phyloP scores from a whole-genome alignment of 2,329 filamentous ascomycete genomes.

The Clarireedia sp. region DNA sequence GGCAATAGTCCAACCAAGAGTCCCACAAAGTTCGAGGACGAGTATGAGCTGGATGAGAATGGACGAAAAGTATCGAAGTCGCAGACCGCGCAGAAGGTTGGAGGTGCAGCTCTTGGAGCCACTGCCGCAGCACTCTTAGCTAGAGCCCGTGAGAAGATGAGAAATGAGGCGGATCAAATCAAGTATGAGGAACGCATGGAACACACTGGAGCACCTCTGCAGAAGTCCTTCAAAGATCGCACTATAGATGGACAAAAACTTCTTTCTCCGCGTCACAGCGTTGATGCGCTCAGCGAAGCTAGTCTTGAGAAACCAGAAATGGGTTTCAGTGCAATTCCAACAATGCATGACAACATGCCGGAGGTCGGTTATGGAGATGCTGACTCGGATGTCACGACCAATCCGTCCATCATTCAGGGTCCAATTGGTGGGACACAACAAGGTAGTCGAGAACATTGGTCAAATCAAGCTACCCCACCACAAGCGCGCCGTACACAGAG shows the following conservation, averaged over 20 bases:
- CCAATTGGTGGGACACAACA: constrained; percentile 44
- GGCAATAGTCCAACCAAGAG: constrained; percentile 39
- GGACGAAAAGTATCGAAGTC: constrained; percentile 28
- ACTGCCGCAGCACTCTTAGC: constrained; percentile 23
- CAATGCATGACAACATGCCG: constrained; percentile 62
- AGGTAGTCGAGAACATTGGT: constrained; percentile 40
- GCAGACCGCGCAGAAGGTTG: constrained; percentile 23
- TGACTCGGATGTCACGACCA: constrained; percentile 65
- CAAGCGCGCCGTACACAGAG: constrained; percentile 15
- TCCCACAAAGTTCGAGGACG: constrained; percentile 23
- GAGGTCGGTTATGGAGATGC: constrained; percentile 61
- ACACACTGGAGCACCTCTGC: constrained; percentile 43
- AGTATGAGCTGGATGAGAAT: constrained; percentile 30
- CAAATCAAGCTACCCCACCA: constrained; percentile 46
- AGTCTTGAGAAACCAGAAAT: constrained; percentile 44
- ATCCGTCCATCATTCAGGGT: constrained; percentile 75
- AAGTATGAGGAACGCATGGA: constrained; percentile 23
- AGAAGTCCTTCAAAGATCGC: constrained; percentile 60
- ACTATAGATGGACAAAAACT: constrained; percentile 46
- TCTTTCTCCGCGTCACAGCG: constrained; percentile 48
- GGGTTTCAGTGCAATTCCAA: constrained; percentile 62
- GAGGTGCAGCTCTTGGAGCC: constrained; percentile 17
- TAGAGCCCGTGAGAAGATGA: constrained; percentile 20
- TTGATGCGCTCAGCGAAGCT: constrained; percentile 45
- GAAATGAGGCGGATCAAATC: constrained; percentile 21